A percentile compares a stretch with the other conserved stretches of the same genome.
These are phyloP conservation scores for Diplosphaera chodatii DNA, from an alignment of 139 green algal species.

Conservation along the genomic window DNA sequence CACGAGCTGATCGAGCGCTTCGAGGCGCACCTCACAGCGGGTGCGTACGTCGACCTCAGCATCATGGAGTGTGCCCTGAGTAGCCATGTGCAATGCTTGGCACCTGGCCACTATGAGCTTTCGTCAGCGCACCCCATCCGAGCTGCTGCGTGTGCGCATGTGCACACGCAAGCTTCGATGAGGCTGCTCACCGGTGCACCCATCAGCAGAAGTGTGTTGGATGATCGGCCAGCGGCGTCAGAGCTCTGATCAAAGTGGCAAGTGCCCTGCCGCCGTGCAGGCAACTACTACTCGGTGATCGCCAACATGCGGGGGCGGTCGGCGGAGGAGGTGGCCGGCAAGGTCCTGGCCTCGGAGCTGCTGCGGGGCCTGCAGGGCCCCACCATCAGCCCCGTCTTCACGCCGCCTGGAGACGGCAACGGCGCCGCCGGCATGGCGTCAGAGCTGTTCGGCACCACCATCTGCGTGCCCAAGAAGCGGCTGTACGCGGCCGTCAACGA, in stretches of 20 bases:
- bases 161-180: too few relatives aligned
- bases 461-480: conserved; percentile 84
- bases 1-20: conserved; percentile 95
- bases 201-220: too few relatives aligned
- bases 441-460: conserved; percentile 61
- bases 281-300: conserved; percentile 83
- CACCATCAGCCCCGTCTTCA: conserved; percentile 79
- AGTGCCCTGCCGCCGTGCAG: conserved; percentile 50
- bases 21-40: conserved; percentile 76
- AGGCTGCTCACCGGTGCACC: too few relatives aligned
- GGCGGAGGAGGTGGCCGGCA: conserved; percentile 69
- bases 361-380: conserved; percentile 79
- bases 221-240: too few relatives aligned
- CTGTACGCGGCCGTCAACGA: conserved; percentile 84
- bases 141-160: too few relatives aligned
- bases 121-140: too few relatives aligned
- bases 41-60: background rate
- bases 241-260: too few relatives aligned
- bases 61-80: too few relatives aligned
- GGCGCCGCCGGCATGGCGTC: conserved; percentile 12
- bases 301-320: conserved; percentile 81
- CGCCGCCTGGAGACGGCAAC: conserved; percentile 2
- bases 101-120: too few relatives aligned
- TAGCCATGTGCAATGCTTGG: too few relatives aligned
- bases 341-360: conserved; percentile 39